These are phyloP conservation scores for Chlorociboria aeruginascens DNA, from an alignment of 495 filamentous ascomycete genomes.

Conservation along the genomic window DNA sequence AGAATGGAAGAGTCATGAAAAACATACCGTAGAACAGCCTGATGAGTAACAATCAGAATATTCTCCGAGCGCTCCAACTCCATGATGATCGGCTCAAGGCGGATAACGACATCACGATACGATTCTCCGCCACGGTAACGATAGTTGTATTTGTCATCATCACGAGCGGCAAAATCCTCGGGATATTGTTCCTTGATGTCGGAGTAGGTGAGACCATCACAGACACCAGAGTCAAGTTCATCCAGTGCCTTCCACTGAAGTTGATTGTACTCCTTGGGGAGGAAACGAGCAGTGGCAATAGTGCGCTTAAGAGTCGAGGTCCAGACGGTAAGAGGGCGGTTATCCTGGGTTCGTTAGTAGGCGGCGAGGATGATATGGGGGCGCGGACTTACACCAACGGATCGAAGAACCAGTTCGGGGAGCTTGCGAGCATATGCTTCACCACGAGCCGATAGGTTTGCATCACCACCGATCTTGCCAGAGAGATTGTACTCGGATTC, in stretches of 20 bases:
- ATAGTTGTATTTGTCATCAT: constrained; percentile 98
- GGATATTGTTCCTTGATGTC: constrained; percentile 85
- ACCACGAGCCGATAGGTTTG: constrained; percentile 73
- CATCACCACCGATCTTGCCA: constrained; percentile 86
- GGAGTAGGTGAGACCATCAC: constrained; percentile 87
- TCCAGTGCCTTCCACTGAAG: constrained; percentile 98
- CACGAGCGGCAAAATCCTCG: constrained; percentile 85
- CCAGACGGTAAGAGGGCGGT: constrained; percentile 85
- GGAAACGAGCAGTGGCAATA: constrained; percentile 75
- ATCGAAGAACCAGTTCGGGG: constrained; percentile 67
- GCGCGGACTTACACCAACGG: constrained; percentile 47
- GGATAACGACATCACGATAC: constrained; percentile 90
- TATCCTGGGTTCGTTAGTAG: constrained; percentile 22
- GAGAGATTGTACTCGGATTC: constrained; percentile 84
- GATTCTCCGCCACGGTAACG: constrained; percentile 94
- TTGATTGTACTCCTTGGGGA: constrained; percentile 69
- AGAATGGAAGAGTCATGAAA: too few relatives aligned
- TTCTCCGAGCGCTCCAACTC: constrained; percentile 92
- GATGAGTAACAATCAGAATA: constrained; percentile 95
- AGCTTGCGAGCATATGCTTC: constrained; percentile 74
- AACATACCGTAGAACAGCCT: constrained; percentile 61
- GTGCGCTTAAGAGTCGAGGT: constrained; percentile 91
- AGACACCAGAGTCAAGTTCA: constrained; percentile 92
- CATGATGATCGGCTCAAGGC: constrained; percentile 98
- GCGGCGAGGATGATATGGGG: neutral